Evolutionary conservation across 176 grass and related monocot species (phyloP).

Genomic region (Carex littledalei): DNA sequence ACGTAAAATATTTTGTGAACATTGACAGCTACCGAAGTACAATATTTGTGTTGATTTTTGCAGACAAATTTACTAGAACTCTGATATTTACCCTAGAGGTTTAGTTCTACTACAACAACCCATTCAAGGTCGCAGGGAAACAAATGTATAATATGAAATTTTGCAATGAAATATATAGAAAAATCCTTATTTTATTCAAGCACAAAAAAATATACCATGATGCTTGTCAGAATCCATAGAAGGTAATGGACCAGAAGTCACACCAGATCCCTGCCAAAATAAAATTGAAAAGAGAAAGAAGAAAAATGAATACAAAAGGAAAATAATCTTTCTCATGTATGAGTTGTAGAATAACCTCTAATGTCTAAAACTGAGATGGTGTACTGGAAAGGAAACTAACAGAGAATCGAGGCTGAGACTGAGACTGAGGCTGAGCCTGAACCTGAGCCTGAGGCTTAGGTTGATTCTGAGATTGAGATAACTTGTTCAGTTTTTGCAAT

Average conservation of each 20-base stretch:
- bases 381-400: slow-evolving; percentile 29
- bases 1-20: neutral
- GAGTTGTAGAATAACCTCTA: neutral
- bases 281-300: slow-evolving; percentile 20
- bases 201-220: slow-evolving; percentile 21
- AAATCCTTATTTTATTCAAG: neutral
- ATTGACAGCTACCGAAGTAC: neutral
- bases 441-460: slow-evolving; percentile 13
- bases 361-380: neutral
- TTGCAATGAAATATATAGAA: neutral
- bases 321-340: neutral
- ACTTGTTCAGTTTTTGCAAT: slow-evolving; percentile 48
- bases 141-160: neutral
- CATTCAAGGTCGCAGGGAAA: neutral
- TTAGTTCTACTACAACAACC: neutral
- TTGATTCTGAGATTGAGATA: slow-evolving; percentile 6
- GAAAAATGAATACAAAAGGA: neutral
- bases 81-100: neutral
- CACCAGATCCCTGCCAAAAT: slow-evolving; percentile 49
- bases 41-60: neutral
- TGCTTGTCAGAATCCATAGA: slow-evolving; percentile 43
- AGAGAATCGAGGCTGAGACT: slow-evolving; percentile 40
- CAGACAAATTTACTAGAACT: neutral
- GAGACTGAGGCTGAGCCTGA: slow-evolving; percentile 15
- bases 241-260: slow-evolving; percentile 38